Conservation (phyloP, 2,329 filamentous ascomycete genomes). For the Botrytis fragariae region DNA sequence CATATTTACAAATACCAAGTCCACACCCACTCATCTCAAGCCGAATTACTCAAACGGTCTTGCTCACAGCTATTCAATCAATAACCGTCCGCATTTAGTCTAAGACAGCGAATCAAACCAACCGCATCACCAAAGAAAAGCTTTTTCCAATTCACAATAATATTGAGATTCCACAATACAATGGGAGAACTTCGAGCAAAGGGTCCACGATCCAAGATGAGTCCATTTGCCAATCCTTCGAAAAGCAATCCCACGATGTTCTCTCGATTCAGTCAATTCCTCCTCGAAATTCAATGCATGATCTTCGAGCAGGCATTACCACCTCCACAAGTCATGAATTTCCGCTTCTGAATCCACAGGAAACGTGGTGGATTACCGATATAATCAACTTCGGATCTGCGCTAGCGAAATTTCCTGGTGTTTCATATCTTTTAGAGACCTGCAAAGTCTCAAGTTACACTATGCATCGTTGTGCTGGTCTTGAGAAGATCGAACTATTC, state of each 20-base stretch:
- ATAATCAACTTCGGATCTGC: not conserved
- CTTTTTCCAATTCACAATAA: not conserved
- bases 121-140: not conserved
- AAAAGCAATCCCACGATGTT: not conserved
- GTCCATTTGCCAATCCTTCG: no score
- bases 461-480: not conserved
- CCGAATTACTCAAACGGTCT: accelerated
- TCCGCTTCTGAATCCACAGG: not conserved
- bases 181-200: not conserved
- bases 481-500: not conserved
- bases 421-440: not conserved
- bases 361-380: not conserved
- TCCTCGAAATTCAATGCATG: not conserved
- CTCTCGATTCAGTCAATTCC: not conserved
- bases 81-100: not conserved
- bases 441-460: not conserved
- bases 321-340: not conserved
- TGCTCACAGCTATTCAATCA: no score
- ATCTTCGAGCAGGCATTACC: not conserved
- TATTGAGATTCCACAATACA: not conserved
- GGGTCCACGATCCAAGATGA: accelerated
- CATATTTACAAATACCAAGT: not conserved
- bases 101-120: not conserved
- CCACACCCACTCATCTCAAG: not conserved
- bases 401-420: not conserved